phyloP scores from a whole-genome alignment of 2,329 filamentous ascomycete genomes.

The Penicillium sp. region DNA sequence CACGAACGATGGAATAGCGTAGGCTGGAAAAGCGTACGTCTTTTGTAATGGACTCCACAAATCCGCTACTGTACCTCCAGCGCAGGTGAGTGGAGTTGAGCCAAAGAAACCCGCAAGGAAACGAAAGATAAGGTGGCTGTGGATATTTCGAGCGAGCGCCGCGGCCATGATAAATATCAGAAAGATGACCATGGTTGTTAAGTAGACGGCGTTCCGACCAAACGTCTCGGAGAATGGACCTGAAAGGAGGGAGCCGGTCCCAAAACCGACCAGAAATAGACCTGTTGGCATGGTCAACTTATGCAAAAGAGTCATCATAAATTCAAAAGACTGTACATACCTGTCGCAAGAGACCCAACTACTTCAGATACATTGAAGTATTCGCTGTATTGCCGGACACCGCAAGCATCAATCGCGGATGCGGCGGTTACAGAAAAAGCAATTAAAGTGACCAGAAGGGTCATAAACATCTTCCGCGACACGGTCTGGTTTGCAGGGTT shows the following conservation, averaged over 20 bases:
- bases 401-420: conserved; percentile 53
- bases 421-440: conserved; percentile 52
- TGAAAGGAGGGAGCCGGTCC: conserved; percentile 47
- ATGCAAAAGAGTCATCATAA: not conserved
- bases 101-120: conserved; percentile 51
- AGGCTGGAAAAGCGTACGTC: conserved; percentile 51
- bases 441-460: conserved; percentile 48
- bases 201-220: conserved; percentile 51
- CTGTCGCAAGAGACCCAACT: conserved; percentile 51
- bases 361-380: conserved; percentile 52
- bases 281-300: not conserved
- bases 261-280: conserved; percentile 45
- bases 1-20: conserved; percentile 47
- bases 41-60: conserved; percentile 48
- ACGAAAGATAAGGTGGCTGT: conserved; percentile 49
- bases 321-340: conserved; percentile 10
- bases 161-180: conserved; percentile 51
- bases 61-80: conserved; percentile 47
- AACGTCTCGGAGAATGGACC: conserved; percentile 51
- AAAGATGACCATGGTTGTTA: conserved; percentile 46
- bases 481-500: conserved; percentile 40
- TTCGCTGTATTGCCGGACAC: conserved; percentile 44
- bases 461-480: conserved; percentile 36
- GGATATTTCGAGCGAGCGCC: conserved; percentile 49
- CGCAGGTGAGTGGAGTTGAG: conserved; percentile 45